Base-by-base conservation (phyloP, 805 yeast genomes). In the Starmerella gropengiesseri region DNA sequence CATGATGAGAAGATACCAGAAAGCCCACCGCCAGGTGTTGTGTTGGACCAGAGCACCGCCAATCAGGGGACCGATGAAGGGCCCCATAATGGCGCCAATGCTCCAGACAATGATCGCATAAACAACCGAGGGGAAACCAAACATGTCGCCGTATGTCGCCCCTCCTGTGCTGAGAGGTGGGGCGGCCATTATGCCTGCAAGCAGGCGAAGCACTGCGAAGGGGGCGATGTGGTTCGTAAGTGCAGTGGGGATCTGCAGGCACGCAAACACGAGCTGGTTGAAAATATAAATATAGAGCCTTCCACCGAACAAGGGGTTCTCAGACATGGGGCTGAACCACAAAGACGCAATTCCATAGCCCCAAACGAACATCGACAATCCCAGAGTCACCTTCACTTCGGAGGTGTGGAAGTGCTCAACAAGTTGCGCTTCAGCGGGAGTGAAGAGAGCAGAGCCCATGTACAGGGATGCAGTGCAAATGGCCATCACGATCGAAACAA, bases 81-180 rank as follows among this genome's bases (percentile, higher is more conserved):
- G 78, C 9, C 78, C 81, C 38, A 67, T 60, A 28, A 69, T 70
- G 1, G 75, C 73, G 41, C 71, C 75, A 21, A 69, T 50, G 18
- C 74, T 63, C 78, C 80, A 76, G 6, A 63, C 46, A 6, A 71
- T 71, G 40, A n/a, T n/a, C n/a, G n/a, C n/a, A n/a, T n/a, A n/a
- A n/a, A n/a, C n/a, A n/a, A n/a, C n/a, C n/a, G n/a, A 75, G 59
- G 73, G 66, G 11, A 64, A 55, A 5, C 55, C 38, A 16, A 68
- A 55, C 35, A 75, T 58, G 55, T 76, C 81, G 26, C 71, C 69
- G 36, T 74, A 56, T 5, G 73, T 62, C 8, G 77, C 81, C 47
- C 74, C 79, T 37, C 77, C 80, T 19, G 75, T 73, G 2, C 76
- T 69, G 36, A 75, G 53, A 18, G 73, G 64, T 2, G 81, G 78